Base-by-base conservation (phyloP, 345 rosid genomes). In the Theobroma cacao region DNA sequence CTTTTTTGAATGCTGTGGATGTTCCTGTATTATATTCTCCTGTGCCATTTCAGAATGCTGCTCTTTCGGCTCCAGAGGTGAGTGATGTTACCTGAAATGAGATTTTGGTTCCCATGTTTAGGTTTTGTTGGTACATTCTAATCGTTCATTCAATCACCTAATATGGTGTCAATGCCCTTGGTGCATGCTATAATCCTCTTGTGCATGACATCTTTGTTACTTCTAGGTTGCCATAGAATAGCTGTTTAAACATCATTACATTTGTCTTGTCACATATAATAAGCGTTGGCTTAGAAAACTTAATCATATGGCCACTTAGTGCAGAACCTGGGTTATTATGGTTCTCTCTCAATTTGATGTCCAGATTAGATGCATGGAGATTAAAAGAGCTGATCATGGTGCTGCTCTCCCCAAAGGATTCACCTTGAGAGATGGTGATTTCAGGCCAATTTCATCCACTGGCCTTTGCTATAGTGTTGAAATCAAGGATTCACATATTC, bases 1-100 rank as follows among this genome's bases (percentile, higher is more conserved):
- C 93, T 40, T 85, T 83, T 85, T 77, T 93, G 81, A 85, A 84
- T 55, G 88, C 91, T 8, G 81, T 75, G 79, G 99, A 97, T 68
- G 95, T 94, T 83, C 99, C 98, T 12, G 66, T 88, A 68, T 67
- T 97, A 75, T 94, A 88, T 86, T 93, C 98, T 53, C 93, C 97
- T 20, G 83, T 90, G 43, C 92, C 92, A 31, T 97, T 91, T 83
- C 94, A 84, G 75, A 91, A 91, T 83, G 92, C 95, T 70, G 88
- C 99, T 75, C 66, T 94, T 64, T 92, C 98, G 78, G 82, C 92
- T 68, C 99, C 98, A 0, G 93, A 93, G 96, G 99, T 90, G 71
- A 41, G 90, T 87, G 12, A 47, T 17, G 18, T 52, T 59, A 34
- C 26, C 24, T 22, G 67, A 59, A 59, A 24, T 14, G 36, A 26